Conservation (phyloP, 2,329 filamentous ascomycete genomes). For the Sclerotinia sclerotiorum region DNA sequence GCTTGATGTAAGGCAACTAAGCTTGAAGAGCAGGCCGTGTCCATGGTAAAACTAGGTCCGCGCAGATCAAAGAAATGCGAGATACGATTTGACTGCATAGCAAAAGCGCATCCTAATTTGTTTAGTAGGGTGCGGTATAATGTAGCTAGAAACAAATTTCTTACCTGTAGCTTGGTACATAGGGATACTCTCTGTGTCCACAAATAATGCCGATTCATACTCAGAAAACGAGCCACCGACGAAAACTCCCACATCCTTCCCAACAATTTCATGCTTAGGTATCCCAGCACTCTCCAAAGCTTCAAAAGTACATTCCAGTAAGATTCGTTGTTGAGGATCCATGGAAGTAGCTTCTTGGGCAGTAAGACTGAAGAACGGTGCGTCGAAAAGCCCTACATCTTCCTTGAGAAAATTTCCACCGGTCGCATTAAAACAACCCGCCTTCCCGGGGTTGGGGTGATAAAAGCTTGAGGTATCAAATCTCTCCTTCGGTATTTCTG, state of each 20-base stretch:
- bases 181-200: slow-evolving; percentile 51
- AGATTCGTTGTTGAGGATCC: slow-evolving; percentile 39
- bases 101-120: slow-evolving; percentile 31
- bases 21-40: slow-evolving; percentile 50
- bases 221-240: slow-evolving; percentile 28
- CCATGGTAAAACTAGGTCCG: slow-evolving; percentile 46
- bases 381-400: slow-evolving; percentile 21
- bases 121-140: neutral
- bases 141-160: neutral
- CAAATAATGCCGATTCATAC: slow-evolving; percentile 26
- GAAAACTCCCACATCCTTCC: slow-evolving; percentile 30
- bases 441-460: slow-evolving; percentile 22
- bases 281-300: slow-evolving; percentile 36
- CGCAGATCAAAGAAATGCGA: slow-evolving; percentile 46
- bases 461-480: slow-evolving; percentile 22
- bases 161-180: slow-evolving; percentile 53
- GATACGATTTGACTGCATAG: slow-evolving; percentile 48
- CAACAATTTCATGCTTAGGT: slow-evolving; percentile 25
- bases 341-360: slow-evolving; percentile 35
- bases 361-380: slow-evolving; percentile 22
- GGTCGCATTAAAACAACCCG: slow-evolving; percentile 14
- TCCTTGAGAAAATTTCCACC: slow-evolving; percentile 22
- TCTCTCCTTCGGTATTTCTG: slow-evolving; percentile 24
- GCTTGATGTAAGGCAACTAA: slow-evolving; percentile 47
- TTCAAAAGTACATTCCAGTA: slow-evolving; percentile 38